Evolutionary conservation across 257 asterid genomes (phyloP), one percentile per base, ranked within the genome.

Genomic region (Capsicum baccatum): DNA sequence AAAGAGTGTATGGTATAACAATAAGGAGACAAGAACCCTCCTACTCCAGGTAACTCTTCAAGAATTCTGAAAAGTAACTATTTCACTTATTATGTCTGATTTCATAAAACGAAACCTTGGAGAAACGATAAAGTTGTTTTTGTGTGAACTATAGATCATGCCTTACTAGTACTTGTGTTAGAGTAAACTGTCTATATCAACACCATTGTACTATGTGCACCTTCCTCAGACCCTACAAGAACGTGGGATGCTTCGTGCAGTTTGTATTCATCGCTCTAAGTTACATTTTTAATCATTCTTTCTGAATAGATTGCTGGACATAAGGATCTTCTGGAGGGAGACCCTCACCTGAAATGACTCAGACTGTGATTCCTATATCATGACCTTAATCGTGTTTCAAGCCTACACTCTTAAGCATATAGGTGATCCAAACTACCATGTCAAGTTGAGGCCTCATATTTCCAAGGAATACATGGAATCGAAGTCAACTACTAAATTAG

Each of bases 271-370:
- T 71, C 14, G 16, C 15, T 12, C 14, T 50, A 37, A 60, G 83
- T 79, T 15, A 4, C 58, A 71, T 42, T 71, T 63, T 19, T 1
- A 0, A 78, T 33, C 54, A 26, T 58, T 48, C n/a, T 74, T 54
- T 78, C 64, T 54, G 33, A 54, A 76, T 73, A 90, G 93, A 89
- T 90, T 87, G 89, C 92, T 16, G 94, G 91, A 48, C 94, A 91
- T 87, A 89, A 71, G 86, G 92, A 91, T 79, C 85, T 91, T 78
- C 87, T 89, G 37, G 94, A 91, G 86, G 92, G 91, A 64, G 92
- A 91, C 63, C 91, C 90, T 26, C 85, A 90, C 89, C 70, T 90
- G 89, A 90, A 90, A 63, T 85, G 83, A 59, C 90, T 90, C 21
- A 60, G 85, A 35, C 54, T 89, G 93, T 15, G 90, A 89, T 84